Base-by-base conservation (phyloP, 1,139 yeast species). In the Geotrichum histeridarum region DNA sequence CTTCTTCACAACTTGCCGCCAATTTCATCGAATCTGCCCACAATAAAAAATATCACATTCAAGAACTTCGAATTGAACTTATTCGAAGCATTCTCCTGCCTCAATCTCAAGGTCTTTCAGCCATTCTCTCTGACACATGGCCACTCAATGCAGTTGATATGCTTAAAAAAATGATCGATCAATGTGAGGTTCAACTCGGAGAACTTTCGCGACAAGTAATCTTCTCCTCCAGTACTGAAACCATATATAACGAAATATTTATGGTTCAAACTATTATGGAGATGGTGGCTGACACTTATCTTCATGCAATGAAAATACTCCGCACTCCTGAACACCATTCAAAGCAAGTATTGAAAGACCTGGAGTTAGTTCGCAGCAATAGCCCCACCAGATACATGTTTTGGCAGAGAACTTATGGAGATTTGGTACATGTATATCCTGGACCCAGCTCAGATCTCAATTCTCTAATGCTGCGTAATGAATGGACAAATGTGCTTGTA, bases 281-380 rank as follows among this genome's bases (percentile, higher is more conserved):
- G 61, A 61, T 84, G 0, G 65, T 85, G 32, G 75, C 82, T 0
- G 87, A 87, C 63, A 59, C 63, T 2, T 78, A 70, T 59, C 39
- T 66, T 11, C 43, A 54, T 8, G 52, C 57, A 1, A 55, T 48
- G 3, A 50, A 57, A 52, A 48, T 39, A 11, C 42, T 57, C 9
- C 56, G 60, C n/a, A 39, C 57, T n/a, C 50, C 60, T 33, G 58
- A 59, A 33, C 22, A 32, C 1, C 49, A 52, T 27, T 32, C 57
- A 12, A 53, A 57, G 42, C 54, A 48, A 30, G 37, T 47, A 14
- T 31, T 51, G 27, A 58, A 52, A 43, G 58, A 56, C 15, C 45
- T 50, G 43, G 60, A 49, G 33, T 39, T 45, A 8, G 33, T 52
- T 12, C 51, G 51, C 27, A 42, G 54, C 14, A 43, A 30, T 14